phyloP scores from a whole-genome alignment of 2,329 filamentous ascomycete genomes.

The Talaromyces sp. region DNA sequence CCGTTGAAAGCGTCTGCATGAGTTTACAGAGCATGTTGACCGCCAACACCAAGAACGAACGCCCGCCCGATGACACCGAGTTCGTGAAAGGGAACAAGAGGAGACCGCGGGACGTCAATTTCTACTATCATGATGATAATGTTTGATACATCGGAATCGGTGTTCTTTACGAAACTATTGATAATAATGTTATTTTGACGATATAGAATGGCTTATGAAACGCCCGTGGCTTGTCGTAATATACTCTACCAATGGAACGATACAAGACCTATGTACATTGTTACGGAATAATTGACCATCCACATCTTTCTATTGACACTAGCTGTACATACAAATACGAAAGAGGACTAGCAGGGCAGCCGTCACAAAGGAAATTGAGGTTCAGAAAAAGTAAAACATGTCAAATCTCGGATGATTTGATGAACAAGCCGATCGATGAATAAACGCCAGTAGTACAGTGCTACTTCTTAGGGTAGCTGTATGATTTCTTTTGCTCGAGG shows the following conservation, averaged over 20 bases:
- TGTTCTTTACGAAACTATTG: neutral
- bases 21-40: slow-evolving; percentile 98
- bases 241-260: neutral
- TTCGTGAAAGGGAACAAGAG: slow-evolving; percentile 79
- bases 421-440: slow-evolving; percentile 22
- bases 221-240: neutral
- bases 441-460: slow-evolving; percentile 36
- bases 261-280: neutral
- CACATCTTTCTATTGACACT: slow-evolving; percentile 18
- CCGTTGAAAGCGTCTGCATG: slow-evolving; percentile 95
- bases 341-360: slow-evolving; percentile 18
- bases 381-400: slow-evolving; percentile 21
- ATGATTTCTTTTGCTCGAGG: slow-evolving; percentile 6
- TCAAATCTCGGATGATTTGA: slow-evolving; percentile 26
- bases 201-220: neutral
- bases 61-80: slow-evolving; percentile 83
- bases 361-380: slow-evolving; percentile 20
- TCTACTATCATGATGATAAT: slow-evolving; percentile 87
- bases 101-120: slow-evolving; percentile 83
- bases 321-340: slow-evolving; percentile 19
- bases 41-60: slow-evolving; percentile 85
- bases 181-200: neutral
- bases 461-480: slow-evolving; percentile 8
- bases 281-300: neutral
- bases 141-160: slow-evolving; percentile 48